Evolutionary conservation across 2,329 filamentous ascomycete species (phyloP), one percentile per base, ranked within the genome.

Genomic region (Colletotrichum liriopes): DNA sequence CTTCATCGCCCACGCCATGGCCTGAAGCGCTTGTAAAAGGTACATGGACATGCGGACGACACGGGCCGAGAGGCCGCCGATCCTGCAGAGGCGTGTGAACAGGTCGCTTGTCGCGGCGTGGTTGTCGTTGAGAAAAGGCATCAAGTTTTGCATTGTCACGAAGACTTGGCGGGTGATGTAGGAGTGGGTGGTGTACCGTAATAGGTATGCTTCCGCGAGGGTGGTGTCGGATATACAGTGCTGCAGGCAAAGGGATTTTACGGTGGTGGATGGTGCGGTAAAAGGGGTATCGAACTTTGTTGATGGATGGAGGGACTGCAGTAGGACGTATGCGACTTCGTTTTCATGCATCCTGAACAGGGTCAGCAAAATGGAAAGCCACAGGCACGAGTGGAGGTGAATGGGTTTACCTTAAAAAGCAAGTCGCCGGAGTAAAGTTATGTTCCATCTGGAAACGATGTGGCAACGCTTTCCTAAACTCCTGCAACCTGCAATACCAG

Each of bases 1-100:
- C 37, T 72, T 70, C 70, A 70, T 72, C 3, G 70, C 70, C 70
- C 70, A 72, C 14, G 70, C 70, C 70, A 72, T 72, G 26, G 65
- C 70, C 20, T 72, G 70, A 16, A 62, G 58, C 23, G 70, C 70
- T 54, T 72, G 70, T 1, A 72, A 41, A 0, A 72, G 70, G 65
- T 72, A 64, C 45, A 72, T 61, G 18, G 70, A 65, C 70, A 72
- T 72, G n/a, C 51, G 55, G 23, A 72, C 70, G 11, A 72, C 70
- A 23, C 70, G 70, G 3, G 70, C 70, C n/a, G 65, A 69, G 37
- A 72, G 45, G 39, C 70, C 65, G 60, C 70, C 47, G 52, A 72
- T 54, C 59, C 68, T 72, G 60, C 70, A 72, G 20, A 72, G 60
- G 12, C 60, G 70, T 3, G 70, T 72, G 41, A 72, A 69, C 4